Base-by-base conservation (phyloP, 768 basidiomycete genomes). In the Austroboletus festivus region DNA sequence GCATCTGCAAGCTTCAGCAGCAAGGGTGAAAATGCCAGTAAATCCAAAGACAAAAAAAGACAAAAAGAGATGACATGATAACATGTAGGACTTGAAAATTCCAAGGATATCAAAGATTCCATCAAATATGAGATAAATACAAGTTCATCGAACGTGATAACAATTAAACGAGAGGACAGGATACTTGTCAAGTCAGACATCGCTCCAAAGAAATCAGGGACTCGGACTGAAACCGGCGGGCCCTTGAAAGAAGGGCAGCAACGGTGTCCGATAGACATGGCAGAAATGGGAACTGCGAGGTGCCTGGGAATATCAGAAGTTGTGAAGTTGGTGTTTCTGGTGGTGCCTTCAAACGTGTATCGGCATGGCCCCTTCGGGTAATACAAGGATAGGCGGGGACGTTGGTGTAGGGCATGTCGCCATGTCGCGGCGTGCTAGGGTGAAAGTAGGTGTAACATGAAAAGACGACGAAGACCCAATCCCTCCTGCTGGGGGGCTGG, bases 381-480 rank as follows among this genome's bases (percentile, higher is more conserved):
- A 46, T n/a, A 51, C 18, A 20, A 10, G 40, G 20, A 67, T 23
- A 37, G 7, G 9, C 23, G 45, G 8, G 33, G 54, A 43, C 21
- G 53, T 34, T 21, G 61, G 59, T 9, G 61, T 55, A 18, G 65
- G 49, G 10, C 53, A 55, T 24, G 62, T 54, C 5, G 57, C 41
- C 16, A 21, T 12, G 28, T 52, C 48, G 47, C 75, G 75, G 40
- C 73, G 69, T 22, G 70, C 75, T 47, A 86, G 70, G 5, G 83
- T 86, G 58, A 73, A 68, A 9, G 85, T 87, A 12, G 85, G 85
- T 6, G 75, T 72, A 30, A 87, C 82, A 55, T 77, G 73, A 19
- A 60, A 58, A 19, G 65, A 58, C 40, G 57, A 61, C 42, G 63
- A 58, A 18, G 58, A 56, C 6, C 54, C 43, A 28, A 49, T 53